Percentiles rank a stretch among this genome's conserved stretches.
Evolutionary conservation across 148 eudicot species (phyloP).

Genomic region (Camellia japonica): DNA sequence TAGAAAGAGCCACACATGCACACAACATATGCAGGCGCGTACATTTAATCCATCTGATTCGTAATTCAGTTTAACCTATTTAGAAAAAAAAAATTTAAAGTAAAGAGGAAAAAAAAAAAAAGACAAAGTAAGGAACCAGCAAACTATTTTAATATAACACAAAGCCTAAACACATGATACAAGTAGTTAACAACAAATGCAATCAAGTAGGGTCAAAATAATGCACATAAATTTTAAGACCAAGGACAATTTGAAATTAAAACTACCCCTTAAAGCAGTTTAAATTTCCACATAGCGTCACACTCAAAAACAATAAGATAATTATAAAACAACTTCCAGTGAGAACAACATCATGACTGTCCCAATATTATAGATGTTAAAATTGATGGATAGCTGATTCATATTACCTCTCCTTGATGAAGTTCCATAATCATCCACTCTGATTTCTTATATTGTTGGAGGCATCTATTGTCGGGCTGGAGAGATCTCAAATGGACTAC

Average conservation of each 20-base stretch:
- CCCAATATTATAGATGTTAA: not conserved
- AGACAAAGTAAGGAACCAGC: not conserved
- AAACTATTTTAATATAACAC: not conserved
- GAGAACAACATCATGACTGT: not conserved
- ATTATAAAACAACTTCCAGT: not conserved
- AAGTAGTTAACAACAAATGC: not conserved
- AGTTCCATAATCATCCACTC: slow-evolving; percentile 56
- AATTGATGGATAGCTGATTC: not conserved
- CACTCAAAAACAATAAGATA: not conserved
- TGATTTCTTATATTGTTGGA: slow-evolving; percentile 70
- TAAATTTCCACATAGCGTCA: not conserved
- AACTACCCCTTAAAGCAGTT: not conserved
- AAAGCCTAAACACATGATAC: not conserved
- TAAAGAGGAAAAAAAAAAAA: not conserved
- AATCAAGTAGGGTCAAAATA: not conserved
- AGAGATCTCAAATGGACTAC: slow-evolving; percentile 80
- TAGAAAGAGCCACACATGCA: too few species aligned
- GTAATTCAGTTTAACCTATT: too few species aligned
- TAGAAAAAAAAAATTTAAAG: too few species aligned
- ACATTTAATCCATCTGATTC: too few species aligned
- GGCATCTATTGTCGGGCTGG: slow-evolving; percentile 78
- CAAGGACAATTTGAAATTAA: not conserved
- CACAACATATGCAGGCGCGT: too few species aligned
- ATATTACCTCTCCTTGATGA: slow-evolving; percentile 59
- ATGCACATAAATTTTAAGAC: not conserved